These are phyloP conservation scores for Purshia tridentata DNA, from an alignment of 306 rosid species.

Conservation along the genomic window DNA sequence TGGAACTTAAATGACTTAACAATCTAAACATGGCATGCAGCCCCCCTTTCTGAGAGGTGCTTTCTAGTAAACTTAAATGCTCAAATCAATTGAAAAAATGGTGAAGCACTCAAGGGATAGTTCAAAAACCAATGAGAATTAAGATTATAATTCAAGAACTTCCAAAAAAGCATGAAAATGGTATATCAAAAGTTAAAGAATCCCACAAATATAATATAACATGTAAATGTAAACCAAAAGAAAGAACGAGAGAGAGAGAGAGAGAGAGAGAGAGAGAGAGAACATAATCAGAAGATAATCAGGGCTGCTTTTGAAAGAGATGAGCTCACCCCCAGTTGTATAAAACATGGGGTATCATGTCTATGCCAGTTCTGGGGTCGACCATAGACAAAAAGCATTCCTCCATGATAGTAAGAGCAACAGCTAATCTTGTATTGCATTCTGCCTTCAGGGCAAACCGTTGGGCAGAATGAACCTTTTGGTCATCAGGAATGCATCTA, in stretches of 20 bases:
- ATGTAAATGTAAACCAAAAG: neutral
- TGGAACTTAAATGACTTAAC: too few relatives aligned
- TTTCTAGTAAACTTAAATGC: neutral
- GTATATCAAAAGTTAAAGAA: too few relatives aligned
- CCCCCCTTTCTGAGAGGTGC: neutral
- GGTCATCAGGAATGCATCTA: slow-evolving; percentile 87
- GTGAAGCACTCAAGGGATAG: neutral
- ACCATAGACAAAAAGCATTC: slow-evolving; percentile 95
- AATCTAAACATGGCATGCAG: neutral
- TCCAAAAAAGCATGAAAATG: too few relatives aligned
- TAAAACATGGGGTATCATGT: slow-evolving; percentile 91
- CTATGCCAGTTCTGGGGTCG: slow-evolving; percentile 95
- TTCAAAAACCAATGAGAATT: neutral
- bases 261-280: neutral
- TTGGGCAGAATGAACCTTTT: slow-evolving; percentile 78
- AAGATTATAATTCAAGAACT: neutral
- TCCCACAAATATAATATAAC: too few relatives aligned
- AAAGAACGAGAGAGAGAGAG: neutral
- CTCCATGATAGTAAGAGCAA: slow-evolving; percentile 96
- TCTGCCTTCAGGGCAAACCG: slow-evolving; percentile 90
- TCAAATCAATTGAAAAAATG: neutral
- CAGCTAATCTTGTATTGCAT: slow-evolving; percentile 87
- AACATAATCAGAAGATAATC: slow-evolving; percentile 6
- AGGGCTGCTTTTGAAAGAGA: slow-evolving; percentile 15
- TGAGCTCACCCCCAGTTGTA: slow-evolving; percentile 91